Base-by-base conservation (phyloP, 2,329 filamentous ascomycete species). In the Venturia asperata region DNA sequence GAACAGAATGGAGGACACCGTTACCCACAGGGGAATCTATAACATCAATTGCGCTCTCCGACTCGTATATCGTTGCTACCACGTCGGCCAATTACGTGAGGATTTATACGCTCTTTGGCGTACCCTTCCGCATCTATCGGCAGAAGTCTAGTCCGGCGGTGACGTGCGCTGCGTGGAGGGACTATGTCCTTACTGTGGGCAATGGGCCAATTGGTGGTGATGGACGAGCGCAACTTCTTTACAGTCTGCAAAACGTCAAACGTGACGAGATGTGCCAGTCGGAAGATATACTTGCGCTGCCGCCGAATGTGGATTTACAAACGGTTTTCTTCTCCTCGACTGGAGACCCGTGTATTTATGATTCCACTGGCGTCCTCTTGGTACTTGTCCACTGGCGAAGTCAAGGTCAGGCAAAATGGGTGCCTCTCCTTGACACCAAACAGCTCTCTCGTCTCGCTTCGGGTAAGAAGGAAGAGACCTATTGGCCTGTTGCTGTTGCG, bases 141-240 rank as follows among this genome's bases (percentile, higher is more conserved):
- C 92, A 95, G 68, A 97, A 97, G 79, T 92, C 89, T 76, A 86
- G 85, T 2, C 92, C 93, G 1, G 90, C 91, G 63, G 92, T 99
- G 24, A 94, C 92, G 0, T 99, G 94, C 72, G 91, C 92, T 0
- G 93, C 91, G 70, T 97, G 91, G 90, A 84, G 89, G 69, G 92
- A 99, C 79, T 97, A 97, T 75, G 88, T 99, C n/a, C 83, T 97
- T 73, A 97, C 92, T 0, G 85, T 99, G 70, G 93, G 93, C 64
- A 99, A 99, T 71, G 95, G 95, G 0, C 86, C 94, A 0, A 84
- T 96, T 42, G 87, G 87, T 15, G 84, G 87, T 11, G 88, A 94
- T 72, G 93, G 94, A 21, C 84, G 82, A 65, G 87, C 91, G 0
- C 87, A 87, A 55, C 82, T 99, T 34, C 80, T 90, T 10, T 99